These are phyloP conservation scores for Mycena indigotica DNA, from an alignment of 768 basidiomycete genomes.

Conservation along the genomic window DNA sequence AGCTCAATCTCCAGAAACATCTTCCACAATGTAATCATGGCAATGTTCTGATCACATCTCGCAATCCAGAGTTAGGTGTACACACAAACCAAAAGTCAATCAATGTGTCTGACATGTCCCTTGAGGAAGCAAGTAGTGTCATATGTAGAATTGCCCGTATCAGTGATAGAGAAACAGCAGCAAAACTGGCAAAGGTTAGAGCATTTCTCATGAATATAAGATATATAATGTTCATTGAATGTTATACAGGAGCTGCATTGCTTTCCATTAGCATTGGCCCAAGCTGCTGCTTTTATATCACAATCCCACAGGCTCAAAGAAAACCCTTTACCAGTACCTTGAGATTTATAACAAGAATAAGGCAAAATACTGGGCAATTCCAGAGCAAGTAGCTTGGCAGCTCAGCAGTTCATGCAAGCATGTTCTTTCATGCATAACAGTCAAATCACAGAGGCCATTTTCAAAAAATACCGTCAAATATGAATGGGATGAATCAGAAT, in stretches of 20 bases:
- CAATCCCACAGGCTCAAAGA: background rate
- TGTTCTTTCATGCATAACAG: conserved; percentile 4
- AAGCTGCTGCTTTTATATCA: conserved; percentile 6
- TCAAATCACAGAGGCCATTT: conserved; percentile 4
- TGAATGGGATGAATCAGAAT: background rate
- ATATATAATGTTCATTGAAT: background rate
- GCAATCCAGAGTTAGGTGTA: conserved; percentile 2
- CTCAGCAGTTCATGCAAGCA: background rate
- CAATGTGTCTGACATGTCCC: background rate
- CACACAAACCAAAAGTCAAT: background rate
- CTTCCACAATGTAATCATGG: conserved; percentile 11
- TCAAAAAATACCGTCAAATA: background rate
- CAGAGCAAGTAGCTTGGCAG: background rate
- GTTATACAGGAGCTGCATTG: background rate
- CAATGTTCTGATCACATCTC: conserved; percentile 13
- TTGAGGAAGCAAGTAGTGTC: conserved; percentile 1
- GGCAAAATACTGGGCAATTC: background rate
- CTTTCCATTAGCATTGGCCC: conserved; percentile 3
- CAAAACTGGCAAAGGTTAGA: background rate
- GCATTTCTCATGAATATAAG: conserved; percentile 1
- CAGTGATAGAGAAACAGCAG: background rate
- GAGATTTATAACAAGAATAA: background rate
- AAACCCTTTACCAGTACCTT: background rate
- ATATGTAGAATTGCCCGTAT: background rate
- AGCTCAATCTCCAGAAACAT: background rate